Evolutionary conservation across 2,329 filamentous ascomycete species (phyloP).

Genomic region (Cercospora sp.): DNA sequence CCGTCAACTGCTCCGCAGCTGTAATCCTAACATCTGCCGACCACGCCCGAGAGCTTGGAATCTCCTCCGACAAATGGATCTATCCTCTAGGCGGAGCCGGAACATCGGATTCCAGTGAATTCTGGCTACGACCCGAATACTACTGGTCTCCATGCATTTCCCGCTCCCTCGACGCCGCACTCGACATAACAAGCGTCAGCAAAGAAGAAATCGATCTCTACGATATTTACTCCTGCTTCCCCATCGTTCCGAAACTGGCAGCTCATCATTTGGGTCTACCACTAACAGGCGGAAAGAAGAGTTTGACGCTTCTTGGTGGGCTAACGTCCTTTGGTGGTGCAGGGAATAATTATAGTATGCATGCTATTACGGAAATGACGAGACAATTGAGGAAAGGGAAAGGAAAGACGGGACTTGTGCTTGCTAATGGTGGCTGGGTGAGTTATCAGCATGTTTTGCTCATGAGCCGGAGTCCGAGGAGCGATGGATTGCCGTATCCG

Average conservation of each 20-base stretch:
- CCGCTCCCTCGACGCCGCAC: constrained; percentile 56
- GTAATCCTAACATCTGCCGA: constrained; percentile 61
- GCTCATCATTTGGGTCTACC: constrained; percentile 60
- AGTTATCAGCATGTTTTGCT: constrained; percentile 66
- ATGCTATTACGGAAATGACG: constrained; percentile 60
- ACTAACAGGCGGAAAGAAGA: constrained; percentile 37
- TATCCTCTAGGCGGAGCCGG: constrained; percentile 66
- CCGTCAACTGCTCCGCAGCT: constrained; percentile 63
- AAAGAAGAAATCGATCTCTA: constrained; percentile 59
- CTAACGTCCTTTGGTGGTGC: constrained; percentile 69
- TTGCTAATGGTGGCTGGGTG: constrained; percentile 67
- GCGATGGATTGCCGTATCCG: constrained; percentile 49
- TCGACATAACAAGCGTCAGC: constrained; percentile 51
- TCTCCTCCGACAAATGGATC: constrained; percentile 61
- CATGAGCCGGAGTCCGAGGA: constrained; percentile 53
- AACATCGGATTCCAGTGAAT: constrained; percentile 58
- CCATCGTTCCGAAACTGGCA: constrained; percentile 68
- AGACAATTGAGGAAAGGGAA: constrained; percentile 53
- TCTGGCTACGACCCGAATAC: constrained; percentile 64
- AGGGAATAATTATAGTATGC: constrained; percentile 71
- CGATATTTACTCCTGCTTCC: constrained; percentile 70
- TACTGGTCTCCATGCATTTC: constrained; percentile 60
- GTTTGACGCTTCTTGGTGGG: constrained; percentile 64
- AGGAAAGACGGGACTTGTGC: constrained; percentile 56
- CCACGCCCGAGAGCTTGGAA: constrained; percentile 55